Conservation (phyloP, 768 basidiomycete genomes). For the Russula olivacea region DNA sequence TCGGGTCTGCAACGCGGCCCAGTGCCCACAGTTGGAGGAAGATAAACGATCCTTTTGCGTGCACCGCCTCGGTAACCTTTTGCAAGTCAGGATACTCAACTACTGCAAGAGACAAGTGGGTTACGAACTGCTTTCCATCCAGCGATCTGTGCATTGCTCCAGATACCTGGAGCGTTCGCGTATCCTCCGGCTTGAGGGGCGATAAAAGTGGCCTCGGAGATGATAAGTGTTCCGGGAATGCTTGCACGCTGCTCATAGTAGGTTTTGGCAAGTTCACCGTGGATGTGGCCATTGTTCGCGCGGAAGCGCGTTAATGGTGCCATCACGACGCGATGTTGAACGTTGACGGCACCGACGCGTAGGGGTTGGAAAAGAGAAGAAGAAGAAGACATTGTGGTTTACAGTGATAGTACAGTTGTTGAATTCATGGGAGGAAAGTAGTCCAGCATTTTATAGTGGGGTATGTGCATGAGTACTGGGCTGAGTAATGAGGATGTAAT, state of each 20-base stretch:
- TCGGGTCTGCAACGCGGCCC: conserved; percentile 38
- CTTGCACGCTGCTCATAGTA: conserved; percentile 47
- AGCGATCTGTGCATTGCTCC: conserved; percentile 49
- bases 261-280: conserved; percentile 34
- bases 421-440: no score
- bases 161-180: conserved; percentile 55
- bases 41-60: conserved; percentile 47
- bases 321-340: conserved; percentile 48
- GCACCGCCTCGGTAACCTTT: conserved; percentile 52
- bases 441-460: background rate
- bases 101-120: background rate
- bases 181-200: conserved; percentile 45
- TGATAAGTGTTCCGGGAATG: conserved; percentile 46
- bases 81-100: conserved; percentile 23
- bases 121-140: conserved; percentile 43
- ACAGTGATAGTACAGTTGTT: background rate
- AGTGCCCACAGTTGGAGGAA: conserved; percentile 55
- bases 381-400: conserved; percentile 3
- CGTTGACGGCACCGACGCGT: conserved; percentile 37
- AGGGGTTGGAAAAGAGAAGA: conserved; percentile 42
- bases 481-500: background rate
- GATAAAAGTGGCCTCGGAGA: conserved; percentile 55
- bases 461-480: no score
- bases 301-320: conserved; percentile 48
- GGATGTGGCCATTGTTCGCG: conserved; percentile 35